Conservation (phyloP, 192 early-diverging fungal genomes). For the Backusella westeae region DNA sequence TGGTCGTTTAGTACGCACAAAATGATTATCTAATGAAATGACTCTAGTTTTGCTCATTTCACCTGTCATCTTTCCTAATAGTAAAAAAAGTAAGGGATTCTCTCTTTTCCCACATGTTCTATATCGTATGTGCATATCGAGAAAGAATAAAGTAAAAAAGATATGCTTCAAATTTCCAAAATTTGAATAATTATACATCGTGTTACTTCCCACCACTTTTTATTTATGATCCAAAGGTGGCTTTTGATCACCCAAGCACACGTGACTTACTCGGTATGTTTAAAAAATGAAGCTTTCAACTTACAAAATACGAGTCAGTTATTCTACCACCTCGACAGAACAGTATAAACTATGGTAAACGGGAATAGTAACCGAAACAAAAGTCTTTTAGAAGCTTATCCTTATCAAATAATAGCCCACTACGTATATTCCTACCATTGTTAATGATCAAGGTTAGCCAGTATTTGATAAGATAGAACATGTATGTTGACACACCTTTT, state of each 20-base stretch:
- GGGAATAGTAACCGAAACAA: neutral
- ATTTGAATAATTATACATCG: neutral
- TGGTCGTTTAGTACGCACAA: neutral
- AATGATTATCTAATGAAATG: neutral
- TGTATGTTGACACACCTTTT: neutral
- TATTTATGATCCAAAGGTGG: neutral
- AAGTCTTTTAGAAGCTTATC: neutral
- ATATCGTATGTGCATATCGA: neutral
- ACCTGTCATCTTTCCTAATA: neutral
- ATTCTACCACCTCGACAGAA: neutral
- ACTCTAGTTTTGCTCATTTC: neutral
- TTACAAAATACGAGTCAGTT: neutral
- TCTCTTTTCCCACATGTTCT: neutral
- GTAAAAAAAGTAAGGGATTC: neutral
- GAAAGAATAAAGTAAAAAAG: neutral
- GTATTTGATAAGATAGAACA: neutral
- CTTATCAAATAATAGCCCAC: slow-evolving; percentile 40
- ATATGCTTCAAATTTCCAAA: neutral
- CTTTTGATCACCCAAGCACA: neutral
- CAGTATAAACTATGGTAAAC: neutral
- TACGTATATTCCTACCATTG: slow-evolving; percentile 48
- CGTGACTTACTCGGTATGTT: neutral
- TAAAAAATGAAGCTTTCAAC: neutral
- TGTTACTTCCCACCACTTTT: neutral
- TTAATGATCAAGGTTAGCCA: slow-evolving; percentile 41